Conservation (phyloP, 1,139 yeast genomes). For the Yamadazyma oceani region DNA sequence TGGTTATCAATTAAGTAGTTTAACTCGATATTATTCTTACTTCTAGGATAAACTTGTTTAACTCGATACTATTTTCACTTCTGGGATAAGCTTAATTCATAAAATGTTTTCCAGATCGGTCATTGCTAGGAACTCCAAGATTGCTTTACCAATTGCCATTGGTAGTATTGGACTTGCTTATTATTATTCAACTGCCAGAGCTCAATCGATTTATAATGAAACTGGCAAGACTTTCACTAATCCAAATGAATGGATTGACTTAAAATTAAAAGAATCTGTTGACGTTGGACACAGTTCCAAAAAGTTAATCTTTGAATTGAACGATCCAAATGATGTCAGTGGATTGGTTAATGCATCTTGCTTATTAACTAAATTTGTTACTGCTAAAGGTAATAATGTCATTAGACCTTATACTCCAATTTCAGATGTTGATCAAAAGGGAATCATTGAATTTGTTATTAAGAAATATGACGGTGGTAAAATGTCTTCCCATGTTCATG, state of each 20-base stretch:
- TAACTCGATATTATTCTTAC: too few relatives aligned
- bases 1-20: too few relatives aligned
- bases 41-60: too few relatives aligned
- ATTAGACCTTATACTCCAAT: slow-evolving; percentile 97
- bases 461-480: slow-evolving; percentile 85
- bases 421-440: slow-evolving; percentile 66
- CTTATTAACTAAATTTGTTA: slow-evolving; percentile 75
- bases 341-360: slow-evolving; percentile 85
- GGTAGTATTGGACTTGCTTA: slow-evolving; percentile 46
- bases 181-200: slow-evolving; percentile 31
- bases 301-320: slow-evolving; percentile 71
- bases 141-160: slow-evolving; percentile 10
- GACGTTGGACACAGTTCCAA: slow-evolving; percentile 65
- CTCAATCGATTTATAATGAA: slow-evolving; percentile 41
- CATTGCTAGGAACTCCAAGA: slow-evolving; percentile 8
- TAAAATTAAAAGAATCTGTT: slow-evolving; percentile 61
- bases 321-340: slow-evolving; percentile 62
- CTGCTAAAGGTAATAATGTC: slow-evolving; percentile 83
- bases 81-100: too few relatives aligned
- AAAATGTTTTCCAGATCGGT: slow-evolving; percentile 12
- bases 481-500: slow-evolving; percentile 74
- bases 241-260: slow-evolving; percentile 77
- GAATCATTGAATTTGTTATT: slow-evolving; percentile 76
- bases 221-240: slow-evolving; percentile 61
- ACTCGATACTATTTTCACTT: too few relatives aligned